Conservation (phyloP, 164 flowering plant genomes). For the Magnolia changhungtana region DNA sequence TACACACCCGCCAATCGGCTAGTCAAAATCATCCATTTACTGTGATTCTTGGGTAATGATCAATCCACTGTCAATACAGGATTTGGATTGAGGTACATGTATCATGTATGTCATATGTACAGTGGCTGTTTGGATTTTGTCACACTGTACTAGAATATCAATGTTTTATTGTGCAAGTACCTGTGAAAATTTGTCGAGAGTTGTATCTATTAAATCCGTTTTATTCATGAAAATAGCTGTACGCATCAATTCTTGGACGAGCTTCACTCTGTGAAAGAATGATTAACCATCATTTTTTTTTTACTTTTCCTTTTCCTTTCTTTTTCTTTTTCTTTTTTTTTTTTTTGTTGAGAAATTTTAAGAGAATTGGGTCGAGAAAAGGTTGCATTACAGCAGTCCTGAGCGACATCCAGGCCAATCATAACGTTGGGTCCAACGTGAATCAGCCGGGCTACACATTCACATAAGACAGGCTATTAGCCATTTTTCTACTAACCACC, state of each 20-base stretch:
- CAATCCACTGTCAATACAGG: neutral
- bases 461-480: neutral
- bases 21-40: too few species aligned
- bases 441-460: neutral
- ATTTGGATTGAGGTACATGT: neutral
- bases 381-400: neutral
- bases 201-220: slow-evolving; percentile 63
- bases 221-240: slow-evolving; percentile 69
- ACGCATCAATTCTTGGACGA: slow-evolving; percentile 57
- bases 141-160: neutral
- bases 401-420: neutral
- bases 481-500: neutral
- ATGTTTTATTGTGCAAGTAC: slow-evolving; percentile 21
- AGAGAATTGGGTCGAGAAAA: neutral
- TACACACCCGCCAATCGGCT: too few species aligned
- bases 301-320: neutral
- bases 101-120: neutral
- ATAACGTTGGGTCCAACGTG: neutral
- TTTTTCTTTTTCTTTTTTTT: too few species aligned
- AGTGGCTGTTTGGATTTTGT: neutral
- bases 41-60: neutral
- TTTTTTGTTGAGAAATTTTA: neutral
- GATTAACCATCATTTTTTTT: neutral
- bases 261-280: slow-evolving; percentile 44
- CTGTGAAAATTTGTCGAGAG: slow-evolving; percentile 66